Conservation (phyloP, 1,284 basidiomycete genomes). For the Rhodofomes roseus region DNA sequence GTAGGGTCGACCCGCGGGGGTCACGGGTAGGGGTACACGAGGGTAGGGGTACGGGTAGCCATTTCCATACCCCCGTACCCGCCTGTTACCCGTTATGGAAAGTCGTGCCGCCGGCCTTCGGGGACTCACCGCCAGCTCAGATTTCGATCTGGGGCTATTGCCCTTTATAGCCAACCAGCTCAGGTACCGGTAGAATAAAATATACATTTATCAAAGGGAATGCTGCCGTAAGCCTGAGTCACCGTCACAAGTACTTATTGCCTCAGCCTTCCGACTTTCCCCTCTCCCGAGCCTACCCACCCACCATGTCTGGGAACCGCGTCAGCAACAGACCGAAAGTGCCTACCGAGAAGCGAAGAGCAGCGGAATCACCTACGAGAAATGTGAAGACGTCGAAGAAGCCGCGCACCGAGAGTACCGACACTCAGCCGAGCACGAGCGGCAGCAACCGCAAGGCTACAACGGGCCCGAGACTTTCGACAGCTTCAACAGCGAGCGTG, state of each 20-base stretch:
- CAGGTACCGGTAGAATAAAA: background rate
- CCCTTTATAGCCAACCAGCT: background rate
- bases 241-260: background rate
- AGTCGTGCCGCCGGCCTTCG: background rate
- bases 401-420: background rate
- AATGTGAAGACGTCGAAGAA: background rate
- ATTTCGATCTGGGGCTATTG: background rate
- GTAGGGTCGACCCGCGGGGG: background rate
- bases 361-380: background rate
- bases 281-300: background rate
- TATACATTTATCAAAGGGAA: background rate
- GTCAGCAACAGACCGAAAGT: background rate
- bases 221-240: background rate
- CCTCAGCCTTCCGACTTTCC: background rate
- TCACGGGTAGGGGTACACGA: background rate
- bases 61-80: background rate
- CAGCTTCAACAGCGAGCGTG: background rate
- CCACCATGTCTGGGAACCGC: background rate
- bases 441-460: background rate
- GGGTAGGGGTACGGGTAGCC: background rate
- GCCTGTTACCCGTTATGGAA: background rate
- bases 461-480: background rate
- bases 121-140: background rate
- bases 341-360: background rate
- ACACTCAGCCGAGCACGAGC: background rate